Percentiles rank a stretch among this genome's conserved stretches.
phyloP scores from a whole-genome alignment of 371 early-diverging fungal genomes.

The Ordospora colligata region DNA sequence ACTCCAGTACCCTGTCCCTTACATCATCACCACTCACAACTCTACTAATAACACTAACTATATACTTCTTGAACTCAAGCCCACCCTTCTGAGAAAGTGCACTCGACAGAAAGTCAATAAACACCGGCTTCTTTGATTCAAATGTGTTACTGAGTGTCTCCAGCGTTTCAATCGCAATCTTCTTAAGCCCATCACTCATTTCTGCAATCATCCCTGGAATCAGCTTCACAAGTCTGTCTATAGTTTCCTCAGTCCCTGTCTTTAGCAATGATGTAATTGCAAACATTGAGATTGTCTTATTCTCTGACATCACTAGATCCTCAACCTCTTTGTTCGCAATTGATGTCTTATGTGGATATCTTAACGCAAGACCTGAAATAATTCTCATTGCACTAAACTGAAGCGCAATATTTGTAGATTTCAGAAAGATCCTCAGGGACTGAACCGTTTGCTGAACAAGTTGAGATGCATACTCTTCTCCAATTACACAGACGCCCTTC shows the following conservation, averaged over 20 bases:
- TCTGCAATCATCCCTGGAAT: constrained; percentile 46
- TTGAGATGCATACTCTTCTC: constrained; percentile 26
- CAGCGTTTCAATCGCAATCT: constrained; percentile 52
- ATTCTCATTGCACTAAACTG: constrained; percentile 53
- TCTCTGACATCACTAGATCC: constrained; percentile 38
- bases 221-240: constrained; percentile 46
- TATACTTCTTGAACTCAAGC: constrained; percentile 53
- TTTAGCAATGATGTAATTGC: constrained; percentile 54
- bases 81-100: constrained; percentile 35
- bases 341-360: constrained; percentile 50
- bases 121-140: constrained; percentile 19
- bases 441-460: constrained; percentile 41
- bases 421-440: constrained; percentile 42
- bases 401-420: constrained; percentile 19
- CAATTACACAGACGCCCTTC: constrained; percentile 12
- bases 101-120: constrained; percentile 47
- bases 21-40: constrained; percentile 18
- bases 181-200: constrained; percentile 53
- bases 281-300: constrained; percentile 49
- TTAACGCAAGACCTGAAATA: constrained; percentile 31
- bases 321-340: constrained; percentile 54
- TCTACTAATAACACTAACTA: constrained; percentile 44
- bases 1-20: constrained; percentile 21
- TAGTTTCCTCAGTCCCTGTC: constrained; percentile 56
- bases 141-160: constrained; percentile 44